Evolutionary conservation across 2,329 filamentous ascomycete genomes (phyloP), one percentile per base, ranked within the genome.

Genomic region (Colletotrichum acutatum): DNA sequence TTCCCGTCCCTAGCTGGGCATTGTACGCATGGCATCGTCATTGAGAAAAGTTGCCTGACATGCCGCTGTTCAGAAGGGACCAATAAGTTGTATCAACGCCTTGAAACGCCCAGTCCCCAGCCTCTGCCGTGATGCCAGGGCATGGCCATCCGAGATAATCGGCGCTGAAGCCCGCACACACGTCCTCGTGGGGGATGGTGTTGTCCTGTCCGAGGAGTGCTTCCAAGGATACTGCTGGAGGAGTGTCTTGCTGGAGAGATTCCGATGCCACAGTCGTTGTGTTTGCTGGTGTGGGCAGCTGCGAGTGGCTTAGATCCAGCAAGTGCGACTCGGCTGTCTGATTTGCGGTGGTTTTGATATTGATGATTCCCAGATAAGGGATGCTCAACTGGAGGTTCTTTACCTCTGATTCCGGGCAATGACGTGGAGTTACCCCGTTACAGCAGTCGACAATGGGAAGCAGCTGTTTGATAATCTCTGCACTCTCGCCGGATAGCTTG

Each of bases 301-400:
- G 65, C 16, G 70, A 73, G 56, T 74, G 65, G 28, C 54, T 62
- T 1, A 72, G 59, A 22, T 72, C 58, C 14, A 68, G 37, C 16
- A 54, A 30, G 24, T 57, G 58, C 7, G 68, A 28, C 37, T 53
- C 42, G n/a, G 32, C 54, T 9, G 56, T 37, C 28, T 67, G 67
- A 24, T 46, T 58, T 5, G 60, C 59, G 9, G 59, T 57, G 16
- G 49, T 67, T 7, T 68, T 83, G 74, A 88, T 85, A 71, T 83
- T 86, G 54, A 88, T 81, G 1, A 83, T 86, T 28, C 86, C 86
- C 2, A 87, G 78, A 72, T 86, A 87, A 0, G 86, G 86, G 3
- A 88, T 82, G 49, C 82, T 83, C 7, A 88, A 80, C 5, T 82
- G 80, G 42, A 87, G 76, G 42, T 37, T 42, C 72, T 30, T 65